These are phyloP conservation scores for Leishmania turanica DNA, from an alignment of 208 protist genomes.

Conservation along the genomic window DNA sequence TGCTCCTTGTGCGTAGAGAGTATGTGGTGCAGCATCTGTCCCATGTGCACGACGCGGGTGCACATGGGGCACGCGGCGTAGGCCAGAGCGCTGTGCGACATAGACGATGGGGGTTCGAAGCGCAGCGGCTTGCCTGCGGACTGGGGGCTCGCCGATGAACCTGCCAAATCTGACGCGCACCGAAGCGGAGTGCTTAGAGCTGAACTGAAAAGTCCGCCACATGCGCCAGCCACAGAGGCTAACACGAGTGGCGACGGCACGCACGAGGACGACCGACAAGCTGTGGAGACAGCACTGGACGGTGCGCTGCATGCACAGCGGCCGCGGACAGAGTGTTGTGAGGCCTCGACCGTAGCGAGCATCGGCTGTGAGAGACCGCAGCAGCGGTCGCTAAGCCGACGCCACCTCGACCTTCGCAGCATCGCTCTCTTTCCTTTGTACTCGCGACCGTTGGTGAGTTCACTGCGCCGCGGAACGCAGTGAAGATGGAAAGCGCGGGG, in stretches of 20 bases:
- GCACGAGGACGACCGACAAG: background rate
- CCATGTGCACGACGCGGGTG: slow-evolving; percentile 46
- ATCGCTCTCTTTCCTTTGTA: background rate
- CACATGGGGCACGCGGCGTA: slow-evolving; percentile 76
- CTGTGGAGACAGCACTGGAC: background rate
- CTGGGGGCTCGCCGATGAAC: background rate
- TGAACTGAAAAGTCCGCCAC: too few relatives aligned
- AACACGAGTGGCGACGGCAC: background rate
- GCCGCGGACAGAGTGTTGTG: background rate
- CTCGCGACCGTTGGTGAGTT: background rate
- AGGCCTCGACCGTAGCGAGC: background rate
- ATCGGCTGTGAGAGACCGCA: background rate
- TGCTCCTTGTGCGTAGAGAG: slow-evolving; percentile 55
- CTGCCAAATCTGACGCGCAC: background rate
- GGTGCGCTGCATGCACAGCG: background rate
- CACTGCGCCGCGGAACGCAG: background rate
- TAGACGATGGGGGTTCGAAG: slow-evolving; percentile 45
- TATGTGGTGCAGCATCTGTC: slow-evolving; percentile 77
- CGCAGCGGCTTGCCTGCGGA: slow-evolving; percentile 10
- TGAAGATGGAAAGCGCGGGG: background rate
- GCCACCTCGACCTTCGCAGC: background rate
- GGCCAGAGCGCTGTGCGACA: slow-evolving; percentile 69
- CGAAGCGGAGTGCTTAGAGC: background rate
- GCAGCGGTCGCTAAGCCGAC: background rate
- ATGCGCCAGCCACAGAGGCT: background rate